Conservation (phyloP, 495 filamentous ascomycete genomes). For the Hypomontagnella monticulosa region DNA sequence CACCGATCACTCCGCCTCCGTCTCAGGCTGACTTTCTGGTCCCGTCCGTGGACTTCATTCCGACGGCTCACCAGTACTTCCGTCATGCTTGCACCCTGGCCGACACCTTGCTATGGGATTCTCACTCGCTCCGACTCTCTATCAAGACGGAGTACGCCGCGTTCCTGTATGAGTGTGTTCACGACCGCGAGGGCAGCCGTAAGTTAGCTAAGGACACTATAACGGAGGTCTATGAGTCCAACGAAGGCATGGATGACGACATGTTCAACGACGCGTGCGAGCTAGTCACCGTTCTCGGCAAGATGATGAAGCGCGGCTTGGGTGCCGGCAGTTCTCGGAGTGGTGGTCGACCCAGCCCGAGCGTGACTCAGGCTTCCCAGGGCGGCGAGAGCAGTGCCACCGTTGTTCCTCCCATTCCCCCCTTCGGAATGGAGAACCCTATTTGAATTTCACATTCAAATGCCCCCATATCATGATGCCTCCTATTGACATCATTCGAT, state of each 20-base stretch:
- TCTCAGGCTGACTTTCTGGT: conserved; percentile 74
- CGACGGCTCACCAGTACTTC: conserved; percentile 82
- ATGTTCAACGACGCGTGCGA: conserved; percentile 83
- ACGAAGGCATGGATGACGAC: conserved; percentile 92
- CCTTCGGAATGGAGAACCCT: conserved; percentile 44
- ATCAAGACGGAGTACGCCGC: conserved; percentile 95
- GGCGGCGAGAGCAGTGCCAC: conserved; percentile 25
- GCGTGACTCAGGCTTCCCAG: conserved; percentile 17
- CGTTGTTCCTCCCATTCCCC: conserved; percentile 28
- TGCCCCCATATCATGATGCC: background rate
- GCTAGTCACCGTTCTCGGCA: conserved; percentile 75
- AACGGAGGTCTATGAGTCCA: conserved; percentile 87
- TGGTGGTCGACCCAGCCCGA: conserved; percentile 39
- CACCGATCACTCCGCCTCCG: conserved; percentile 51
- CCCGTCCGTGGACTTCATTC: conserved; percentile 82
- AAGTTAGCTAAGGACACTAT: conserved; percentile 83
- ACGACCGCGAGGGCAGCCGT: conserved; percentile 78
- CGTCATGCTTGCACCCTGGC: conserved; percentile 78
- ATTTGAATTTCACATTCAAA: conserved; percentile 30
- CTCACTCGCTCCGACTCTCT: conserved; percentile 87
- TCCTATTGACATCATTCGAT: background rate
- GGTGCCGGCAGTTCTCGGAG: conserved; percentile 32
- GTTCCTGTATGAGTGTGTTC: conserved; percentile 92
- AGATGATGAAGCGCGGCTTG: conserved; percentile 78
- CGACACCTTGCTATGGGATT: conserved; percentile 78